Base-by-base conservation (phyloP, 2,329 filamentous ascomycete genomes). In the Dactylellina parvicollis region DNA sequence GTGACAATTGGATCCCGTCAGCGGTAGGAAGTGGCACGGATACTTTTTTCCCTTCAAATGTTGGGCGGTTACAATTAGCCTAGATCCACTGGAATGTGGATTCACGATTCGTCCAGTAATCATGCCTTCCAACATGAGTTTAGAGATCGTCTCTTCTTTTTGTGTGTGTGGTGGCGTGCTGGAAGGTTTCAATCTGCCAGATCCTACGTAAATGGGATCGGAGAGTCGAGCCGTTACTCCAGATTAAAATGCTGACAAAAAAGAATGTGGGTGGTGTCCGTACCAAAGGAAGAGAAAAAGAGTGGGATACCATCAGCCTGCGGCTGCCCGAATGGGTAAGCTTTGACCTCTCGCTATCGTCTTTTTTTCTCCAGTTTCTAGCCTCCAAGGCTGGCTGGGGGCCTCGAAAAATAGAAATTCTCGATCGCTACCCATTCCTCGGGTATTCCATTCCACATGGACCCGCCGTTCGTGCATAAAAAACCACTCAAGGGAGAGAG, bases 301-400 rank as follows among this genome's bases (percentile, higher is more conserved):
- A 20, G 52, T 56, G 52, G 36, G 52, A 42, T 49, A 66, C 57
- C 46, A 71, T 71, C 67, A 72, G 67, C 67, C 52, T 72, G 54
- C 67, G 64, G 66, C 67, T 72, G 52, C 67, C 67, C 44, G 34
- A 72, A 65, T 54, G 18, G 59, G 67, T 52, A 72, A 72, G 67
- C 52, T 65, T 65, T 61, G 64, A 61, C 64, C 64, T 60, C 44
- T 49, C 24, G 4, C 38, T 16, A 4, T 4, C 10, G 4, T 42
- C 4, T 10, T 42, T 42, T 42, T 22, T 20, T 44, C 40, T 44
- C 36, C 7, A 40, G 4, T 7, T 22, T 20, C 12, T 4, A 20
- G 20, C 22, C 16, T n/a, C 18, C 12, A 5, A 38, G 34, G 3
- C 3, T 28, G 12, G 10, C 24, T 44, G 16, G 34, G 24, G 22